Base-by-base conservation (phyloP, 148 eudicot species). In the Rhododendron ovatum region DNA sequence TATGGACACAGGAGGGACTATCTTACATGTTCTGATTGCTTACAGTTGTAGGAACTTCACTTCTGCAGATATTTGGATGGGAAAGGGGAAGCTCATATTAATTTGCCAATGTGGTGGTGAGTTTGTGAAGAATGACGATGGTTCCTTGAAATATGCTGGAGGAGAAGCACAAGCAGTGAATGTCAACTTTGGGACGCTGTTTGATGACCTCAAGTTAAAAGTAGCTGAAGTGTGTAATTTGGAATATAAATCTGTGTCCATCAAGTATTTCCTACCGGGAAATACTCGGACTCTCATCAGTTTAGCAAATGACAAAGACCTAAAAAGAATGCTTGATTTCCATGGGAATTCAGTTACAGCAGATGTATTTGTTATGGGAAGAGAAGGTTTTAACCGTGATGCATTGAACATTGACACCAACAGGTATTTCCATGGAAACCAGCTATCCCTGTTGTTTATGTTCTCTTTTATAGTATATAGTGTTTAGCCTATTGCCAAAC, bases 251-350 rank as follows among this genome's bases (percentile, higher is more conserved):
- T 79, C 91, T 5, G 82, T 92, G 75, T 83, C 88, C 47, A 69
- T 92, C 80, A 92, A 92, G 89, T 92, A 92, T 45, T 92, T 92
- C 82, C 94, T 92, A 76, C 94, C 94, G 4, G 91, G 91, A 79
- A 92, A 92, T 86, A 91, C 83, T 81, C 89, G 91, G 82, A 90
- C 87, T 86, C 91, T 91, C 78, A 92, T 92, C 75, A 91, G 86
- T 75, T 78, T 92, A 84, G 85, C 89, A 41, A 89, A 75, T 84
- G 92, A 89, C 75, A 92, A 89, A 87, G 92, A 92, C 84, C 83
- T 92, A 30, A 89, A 87, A 82, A 88, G 94, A 50, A 91, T 92
- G 94, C 80, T 92, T 73, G 91, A 82, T 84, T 92, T 91, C 81
- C 94, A 92, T 82, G 91, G 81, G 78, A 90, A 83, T 79, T 91